Base-by-base conservation (phyloP, 192 early-diverging fungal genomes). In the Funneliformis geosporum region DNA sequence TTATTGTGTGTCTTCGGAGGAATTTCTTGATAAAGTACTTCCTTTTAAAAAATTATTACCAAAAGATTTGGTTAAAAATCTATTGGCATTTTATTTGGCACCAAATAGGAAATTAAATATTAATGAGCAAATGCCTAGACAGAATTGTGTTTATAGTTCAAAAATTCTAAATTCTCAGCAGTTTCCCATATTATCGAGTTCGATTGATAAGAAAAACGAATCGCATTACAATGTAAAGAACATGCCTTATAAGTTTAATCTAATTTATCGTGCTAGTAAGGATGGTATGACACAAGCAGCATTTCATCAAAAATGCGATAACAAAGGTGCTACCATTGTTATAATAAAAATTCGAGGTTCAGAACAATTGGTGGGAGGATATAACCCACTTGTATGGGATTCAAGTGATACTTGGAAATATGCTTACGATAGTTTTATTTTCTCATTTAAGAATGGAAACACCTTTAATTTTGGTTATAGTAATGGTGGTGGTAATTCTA, bases 341-440 rank as follows among this genome's bases (percentile, higher is more conserved):
- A 0, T 71, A 0, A 8, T 44, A 10, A 71, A 71, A 71, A 5
- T 71, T 42, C 0, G 4, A n/a, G n/a, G 39, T 40, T 33, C n/a
- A 33, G 38, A n/a, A 6, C 33, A 71, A 42, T 12, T 71, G 5
- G n/a, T 71, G 16, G 69, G 69, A n/a, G 69, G 69, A 23, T 72
- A 72, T 72, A 72, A 72, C 44, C 70, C 70, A 23, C 9, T 43
- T 40, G 4, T 2, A 21, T 65, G 62, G 62, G 62, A 33, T 18
- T 4, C 47, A 18, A 50, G 14, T 12, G 0, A 18, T 18, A 12
- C 11, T 16, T 18, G 0, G 0, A 18, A 4, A 2, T 50, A 11
- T 3, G 14, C 47, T 4, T 16, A 50, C 5, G 47, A 50, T 50
- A 50, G 47, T 5, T 50, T 50, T 5, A 5, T 50, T 14, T 18